Conservation (phyloP, 2,329 filamentous ascomycete species). For the Aschersonia sp. region DNA sequence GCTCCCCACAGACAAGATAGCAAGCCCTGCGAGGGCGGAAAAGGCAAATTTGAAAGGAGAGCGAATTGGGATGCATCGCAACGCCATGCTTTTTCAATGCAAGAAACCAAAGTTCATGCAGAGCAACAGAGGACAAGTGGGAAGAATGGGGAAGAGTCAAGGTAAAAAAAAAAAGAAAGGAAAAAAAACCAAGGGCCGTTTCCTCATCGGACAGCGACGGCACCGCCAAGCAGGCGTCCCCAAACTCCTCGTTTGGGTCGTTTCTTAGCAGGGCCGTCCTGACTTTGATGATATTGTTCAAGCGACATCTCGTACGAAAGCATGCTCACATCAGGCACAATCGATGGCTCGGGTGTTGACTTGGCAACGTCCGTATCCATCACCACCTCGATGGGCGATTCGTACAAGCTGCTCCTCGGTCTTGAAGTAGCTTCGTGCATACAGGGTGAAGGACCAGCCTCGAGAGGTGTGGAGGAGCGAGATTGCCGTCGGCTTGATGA, state of each 20-base stretch:
- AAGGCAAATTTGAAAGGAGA: background rate
- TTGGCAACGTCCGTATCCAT: constrained; percentile 24
- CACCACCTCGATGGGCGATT: constrained; percentile 33
- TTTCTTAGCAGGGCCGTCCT: constrained; percentile 32
- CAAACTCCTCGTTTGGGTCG: constrained; percentile 37
- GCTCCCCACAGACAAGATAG: too few species aligned
- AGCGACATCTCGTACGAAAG: constrained; percentile 41
- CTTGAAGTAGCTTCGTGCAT: constrained; percentile 16
- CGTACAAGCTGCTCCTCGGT: constrained; percentile 27
- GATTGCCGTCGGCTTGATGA: constrained; percentile 33
- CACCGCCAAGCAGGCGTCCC: constrained; percentile 35
- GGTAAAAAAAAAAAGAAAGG: constrained; percentile 1
- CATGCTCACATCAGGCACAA: constrained; percentile 15
- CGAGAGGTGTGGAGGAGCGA: constrained; percentile 37
- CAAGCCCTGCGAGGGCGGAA: too few species aligned
- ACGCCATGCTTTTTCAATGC: constrained; percentile 6
- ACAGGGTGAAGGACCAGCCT: constrained; percentile 28
- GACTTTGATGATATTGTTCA: constrained; percentile 35
- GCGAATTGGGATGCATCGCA: constrained; percentile 1
- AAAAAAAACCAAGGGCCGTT: background rate
- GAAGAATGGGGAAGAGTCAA: too few species aligned
- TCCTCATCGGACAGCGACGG: constrained; percentile 22
- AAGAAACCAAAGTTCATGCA: too few species aligned
- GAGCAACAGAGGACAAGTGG: too few species aligned
- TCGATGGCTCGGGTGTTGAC: constrained; percentile 8